Percentiles rank a stretch among this genome's conserved stretches.
These are phyloP conservation scores for Alternaria hordeiaustralica DNA, from an alignment of 2,329 filamentous ascomycete genomes.

Conservation along the genomic window DNA sequence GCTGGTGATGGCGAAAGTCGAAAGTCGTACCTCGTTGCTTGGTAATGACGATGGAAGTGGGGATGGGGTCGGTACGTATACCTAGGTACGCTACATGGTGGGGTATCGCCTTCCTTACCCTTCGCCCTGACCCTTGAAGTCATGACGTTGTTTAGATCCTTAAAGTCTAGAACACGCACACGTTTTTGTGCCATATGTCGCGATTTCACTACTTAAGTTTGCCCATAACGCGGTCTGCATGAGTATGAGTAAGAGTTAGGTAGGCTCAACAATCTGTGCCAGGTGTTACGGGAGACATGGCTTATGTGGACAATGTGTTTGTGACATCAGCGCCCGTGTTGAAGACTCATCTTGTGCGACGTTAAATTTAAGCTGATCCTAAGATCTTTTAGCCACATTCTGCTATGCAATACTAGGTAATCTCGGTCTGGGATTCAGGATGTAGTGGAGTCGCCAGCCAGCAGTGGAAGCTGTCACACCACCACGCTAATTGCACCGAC, in stretches of 20 bases:
- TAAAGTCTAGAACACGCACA: not conserved
- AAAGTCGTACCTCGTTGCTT: not conserved
- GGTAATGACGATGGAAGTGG: not conserved
- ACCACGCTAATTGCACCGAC: not conserved
- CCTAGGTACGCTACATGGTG: not conserved
- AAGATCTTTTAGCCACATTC: not conserved
- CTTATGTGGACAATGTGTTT: not conserved
- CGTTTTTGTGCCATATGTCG: not conserved
- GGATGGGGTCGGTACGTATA: not conserved
- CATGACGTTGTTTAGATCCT: slow-evolving; percentile 3
- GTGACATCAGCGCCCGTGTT: not conserved
- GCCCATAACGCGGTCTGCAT: too few species aligned
- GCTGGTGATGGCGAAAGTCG: not conserved
- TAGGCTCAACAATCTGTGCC: not conserved
- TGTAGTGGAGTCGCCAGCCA: not conserved
- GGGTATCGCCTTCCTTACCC: not conserved
- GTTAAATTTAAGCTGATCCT: not conserved
- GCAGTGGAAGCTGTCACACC: not conserved
- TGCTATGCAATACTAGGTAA: not conserved
- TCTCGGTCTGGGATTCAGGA: not conserved
- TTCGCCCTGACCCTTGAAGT: not conserved
- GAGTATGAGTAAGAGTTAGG: not conserved
- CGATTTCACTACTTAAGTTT: not conserved
- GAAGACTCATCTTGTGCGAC: not conserved
- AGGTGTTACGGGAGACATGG: not conserved